These are phyloP conservation scores for Delitschia confertaspora DNA, from an alignment of 495 filamentous ascomycete species.

Conservation along the genomic window DNA sequence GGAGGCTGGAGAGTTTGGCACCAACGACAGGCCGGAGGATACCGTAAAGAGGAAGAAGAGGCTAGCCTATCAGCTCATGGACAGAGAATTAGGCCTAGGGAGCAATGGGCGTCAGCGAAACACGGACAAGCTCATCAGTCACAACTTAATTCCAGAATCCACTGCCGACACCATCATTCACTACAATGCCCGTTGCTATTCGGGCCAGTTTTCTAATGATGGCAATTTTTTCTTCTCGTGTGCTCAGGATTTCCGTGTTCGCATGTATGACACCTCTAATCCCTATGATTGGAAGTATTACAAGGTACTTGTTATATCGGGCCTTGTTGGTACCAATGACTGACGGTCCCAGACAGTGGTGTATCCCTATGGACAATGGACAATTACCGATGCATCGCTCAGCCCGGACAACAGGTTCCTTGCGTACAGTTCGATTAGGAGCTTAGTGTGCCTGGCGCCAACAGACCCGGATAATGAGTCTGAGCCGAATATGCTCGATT, in stretches of 20 bases:
- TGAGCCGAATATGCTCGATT: conserved; percentile 68
- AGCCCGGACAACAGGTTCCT: conserved; percentile 88
- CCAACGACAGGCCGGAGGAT: conserved; percentile 45
- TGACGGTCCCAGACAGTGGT: conserved; percentile 51
- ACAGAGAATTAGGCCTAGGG: conserved; percentile 67
- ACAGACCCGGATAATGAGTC: conserved; percentile 75
- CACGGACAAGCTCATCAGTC: conserved; percentile 52
- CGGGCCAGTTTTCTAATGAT: conserved; percentile 92
- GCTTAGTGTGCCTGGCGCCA: conserved; percentile 70
- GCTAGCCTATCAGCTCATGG: conserved; percentile 59
- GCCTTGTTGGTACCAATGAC: not conserved
- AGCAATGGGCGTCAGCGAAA: conserved; percentile 43
- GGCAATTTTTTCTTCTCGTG: conserved; percentile 98
- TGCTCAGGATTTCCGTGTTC: conserved; percentile 83
- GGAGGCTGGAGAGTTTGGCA: conserved; percentile 69
- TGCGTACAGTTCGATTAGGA: conserved; percentile 79
- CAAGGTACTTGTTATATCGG: conserved; percentile 41
- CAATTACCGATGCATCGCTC: conserved; percentile 85
- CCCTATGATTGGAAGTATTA: conserved; percentile 94
- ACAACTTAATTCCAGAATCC: conserved; percentile 53
- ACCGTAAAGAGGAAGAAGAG: conserved; percentile 48
- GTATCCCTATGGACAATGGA: conserved; percentile 86
- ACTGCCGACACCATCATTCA: conserved; percentile 82
- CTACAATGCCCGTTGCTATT: conserved; percentile 77
- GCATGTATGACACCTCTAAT: conserved; percentile 96